Conservation (phyloP, 345 rosid species). For the Eutrema heterophyllum region DNA sequence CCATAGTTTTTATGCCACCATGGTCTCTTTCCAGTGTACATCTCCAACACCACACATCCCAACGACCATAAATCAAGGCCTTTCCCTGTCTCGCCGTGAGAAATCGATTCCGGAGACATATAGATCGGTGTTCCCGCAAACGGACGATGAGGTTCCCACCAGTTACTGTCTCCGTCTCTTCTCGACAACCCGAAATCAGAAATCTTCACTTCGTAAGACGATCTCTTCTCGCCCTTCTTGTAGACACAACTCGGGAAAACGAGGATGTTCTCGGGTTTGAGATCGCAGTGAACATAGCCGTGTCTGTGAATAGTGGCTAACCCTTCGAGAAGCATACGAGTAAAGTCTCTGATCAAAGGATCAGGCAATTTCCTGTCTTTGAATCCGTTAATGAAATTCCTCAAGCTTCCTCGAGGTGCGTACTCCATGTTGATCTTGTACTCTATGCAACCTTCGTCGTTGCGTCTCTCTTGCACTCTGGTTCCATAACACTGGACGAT, state of each 20-base stretch:
- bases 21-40: constrained; percentile 39
- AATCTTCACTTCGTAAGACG: not conserved
- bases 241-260: not conserved
- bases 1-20: constrained; percentile 33
- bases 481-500: constrained; percentile 34
- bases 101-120: not conserved
- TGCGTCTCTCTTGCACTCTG: not conserved
- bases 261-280: not conserved
- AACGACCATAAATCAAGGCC: constrained; percentile 49
- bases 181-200: not conserved
- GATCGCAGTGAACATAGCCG: not conserved
- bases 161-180: not conserved
- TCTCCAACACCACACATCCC: constrained; percentile 49
- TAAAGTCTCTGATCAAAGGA: constrained; percentile 24
- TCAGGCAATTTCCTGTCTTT: constrained; percentile 27
- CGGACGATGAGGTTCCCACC: not conserved
- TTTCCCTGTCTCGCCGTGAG: constrained; percentile 17
- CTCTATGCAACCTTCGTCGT: constrained; percentile 11
- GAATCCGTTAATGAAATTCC: constrained; percentile 10
- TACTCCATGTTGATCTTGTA: constrained; percentile 40
- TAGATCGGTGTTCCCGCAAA: not conserved
- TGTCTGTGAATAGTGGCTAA: not conserved
- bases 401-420: constrained; percentile 39
- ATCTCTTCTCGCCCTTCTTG: not conserved
- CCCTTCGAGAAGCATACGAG: constrained; percentile 34